phyloP scores from a whole-genome alignment of 2,329 filamentous ascomycete species.

The Acrocalymma vagum region DNA sequence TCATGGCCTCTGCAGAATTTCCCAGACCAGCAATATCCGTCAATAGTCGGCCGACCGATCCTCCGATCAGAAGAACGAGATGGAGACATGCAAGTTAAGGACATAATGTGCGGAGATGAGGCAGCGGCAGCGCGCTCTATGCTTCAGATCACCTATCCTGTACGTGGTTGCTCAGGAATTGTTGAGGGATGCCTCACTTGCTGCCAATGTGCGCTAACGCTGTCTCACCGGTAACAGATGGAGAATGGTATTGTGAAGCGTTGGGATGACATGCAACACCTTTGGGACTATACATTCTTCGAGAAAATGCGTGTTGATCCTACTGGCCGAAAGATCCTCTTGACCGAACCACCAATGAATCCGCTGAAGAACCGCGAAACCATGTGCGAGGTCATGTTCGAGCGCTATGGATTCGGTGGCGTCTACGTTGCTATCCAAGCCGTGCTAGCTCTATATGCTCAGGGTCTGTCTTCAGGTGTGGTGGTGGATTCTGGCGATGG shows the following conservation, averaged over 20 bases:
- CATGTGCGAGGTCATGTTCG: slow-evolving; percentile 99
- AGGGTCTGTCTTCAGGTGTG: slow-evolving; percentile 86
- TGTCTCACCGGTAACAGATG: slow-evolving; percentile 68
- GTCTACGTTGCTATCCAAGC: slow-evolving; percentile 99
- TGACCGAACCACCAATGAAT: slow-evolving; percentile 98
- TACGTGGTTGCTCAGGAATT: slow-evolving; percentile 51
- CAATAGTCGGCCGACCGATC: slow-evolving; percentile 97
- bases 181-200: slow-evolving; percentile 16
- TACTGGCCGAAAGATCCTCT: slow-evolving; percentile 91
- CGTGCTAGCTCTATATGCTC: slow-evolving; percentile 93
- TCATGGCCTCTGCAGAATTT: slow-evolving; percentile 74
- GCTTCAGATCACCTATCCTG: slow-evolving; percentile 97
- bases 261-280: slow-evolving; percentile 99
- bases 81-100: slow-evolving; percentile 81
- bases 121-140: slow-evolving; percentile 94
- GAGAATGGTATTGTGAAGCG: slow-evolving; percentile 99
- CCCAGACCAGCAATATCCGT: slow-evolving; percentile 97
- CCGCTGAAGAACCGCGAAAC: slow-evolving; percentile 95
- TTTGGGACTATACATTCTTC: slow-evolving; percentile 98
- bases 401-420: slow-evolving; percentile 93
- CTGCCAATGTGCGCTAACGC: slow-evolving; percentile 32
- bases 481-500: slow-evolving; percentile 98
- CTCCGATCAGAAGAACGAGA: slow-evolving; percentile 92
- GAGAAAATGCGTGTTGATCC: slow-evolving; percentile 97
- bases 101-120: slow-evolving; percentile 99